A percentile compares a stretch with the other conserved stretches of the same genome.
These are phyloP conservation scores for Saccharum officinarum DNA, from an alignment of 176 grass and related monocot genomes.

Conservation along the genomic window DNA sequence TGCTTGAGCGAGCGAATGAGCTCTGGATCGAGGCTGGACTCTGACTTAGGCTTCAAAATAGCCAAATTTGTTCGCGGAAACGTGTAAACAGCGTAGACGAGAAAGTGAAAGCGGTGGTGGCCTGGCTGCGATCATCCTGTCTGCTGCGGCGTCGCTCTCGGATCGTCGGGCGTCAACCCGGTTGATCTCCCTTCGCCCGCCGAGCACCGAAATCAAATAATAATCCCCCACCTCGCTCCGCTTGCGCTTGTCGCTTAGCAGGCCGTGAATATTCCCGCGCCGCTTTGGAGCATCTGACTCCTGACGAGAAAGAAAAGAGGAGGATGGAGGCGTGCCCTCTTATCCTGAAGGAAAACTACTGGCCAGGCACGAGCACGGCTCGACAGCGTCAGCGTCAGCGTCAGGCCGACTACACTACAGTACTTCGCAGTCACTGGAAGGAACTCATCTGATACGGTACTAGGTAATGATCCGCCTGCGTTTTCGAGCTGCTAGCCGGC, in stretches of 20 bases:
- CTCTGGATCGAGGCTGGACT: not conserved
- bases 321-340: not conserved
- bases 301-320: constrained; percentile 1
- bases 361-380: not conserved
- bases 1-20: not conserved
- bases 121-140: not conserved
- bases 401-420: not conserved
- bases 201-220: not conserved
- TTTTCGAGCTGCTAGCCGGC: not conserved
- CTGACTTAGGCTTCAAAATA: constrained; percentile 35
- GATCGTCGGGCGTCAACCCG: constrained; percentile 25
- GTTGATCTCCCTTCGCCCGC: constrained; percentile 11
- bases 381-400: constrained; percentile 25
- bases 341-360: constrained; percentile 17
- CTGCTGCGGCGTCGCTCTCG: constrained; percentile 46
- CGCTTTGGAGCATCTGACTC: constrained; percentile 41
- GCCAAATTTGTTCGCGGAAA: not conserved
- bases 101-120: not conserved
- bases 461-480: constrained; percentile 29
- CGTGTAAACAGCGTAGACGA: not conserved
- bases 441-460: constrained; percentile 17
- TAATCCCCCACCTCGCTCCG: not conserved
- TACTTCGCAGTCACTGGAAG: not conserved
- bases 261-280: constrained; percentile 43
- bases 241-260: constrained; percentile 48